Evolutionary conservation across 345 rosid species (phyloP).

Genomic region (Eutrema yunnanense): DNA sequence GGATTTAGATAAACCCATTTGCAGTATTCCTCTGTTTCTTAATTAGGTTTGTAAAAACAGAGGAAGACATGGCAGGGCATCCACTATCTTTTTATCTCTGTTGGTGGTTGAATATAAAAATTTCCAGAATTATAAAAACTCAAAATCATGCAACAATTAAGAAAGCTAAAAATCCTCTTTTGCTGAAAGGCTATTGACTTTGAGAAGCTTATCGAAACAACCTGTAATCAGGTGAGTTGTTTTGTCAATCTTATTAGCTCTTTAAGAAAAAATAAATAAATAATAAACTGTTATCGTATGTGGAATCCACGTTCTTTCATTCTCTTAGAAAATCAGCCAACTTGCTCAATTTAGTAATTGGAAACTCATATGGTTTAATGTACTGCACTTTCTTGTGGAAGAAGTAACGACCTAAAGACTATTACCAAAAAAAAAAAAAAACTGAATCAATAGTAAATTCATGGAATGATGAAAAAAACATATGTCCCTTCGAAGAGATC

Average conservation of each 20-base stretch:
- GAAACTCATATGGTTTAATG: neutral
- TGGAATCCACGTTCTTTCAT: constrained; percentile 23
- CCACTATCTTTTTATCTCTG: constrained; percentile 12
- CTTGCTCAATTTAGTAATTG: constrained; percentile 1
- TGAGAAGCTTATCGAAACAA: neutral
- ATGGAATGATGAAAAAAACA: neutral
- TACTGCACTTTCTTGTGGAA: neutral
- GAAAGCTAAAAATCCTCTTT: neutral
- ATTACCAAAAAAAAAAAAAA: neutral
- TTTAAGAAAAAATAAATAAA: neutral
- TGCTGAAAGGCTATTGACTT: constrained; percentile 10
- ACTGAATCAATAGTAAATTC: neutral
- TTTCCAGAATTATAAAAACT: neutral
- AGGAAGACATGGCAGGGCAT: neutral
- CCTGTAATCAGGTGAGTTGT: neutral
- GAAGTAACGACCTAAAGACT: constrained; percentile 1
- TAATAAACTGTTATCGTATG: neutral
- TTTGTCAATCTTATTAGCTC: neutral
- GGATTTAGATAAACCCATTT: constrained; percentile 13
- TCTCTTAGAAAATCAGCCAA: neutral
- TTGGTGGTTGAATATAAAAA: neutral
- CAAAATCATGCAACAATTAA: neutral
- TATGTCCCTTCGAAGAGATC: neutral
- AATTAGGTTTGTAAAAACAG: neutral
- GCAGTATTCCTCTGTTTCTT: constrained; percentile 13